A percentile compares a stretch with the other conserved stretches of the same genome.
phyloP scores from a whole-genome alignment of 352 stramenopile genomes.

The Pythium apleroticum region DNA sequence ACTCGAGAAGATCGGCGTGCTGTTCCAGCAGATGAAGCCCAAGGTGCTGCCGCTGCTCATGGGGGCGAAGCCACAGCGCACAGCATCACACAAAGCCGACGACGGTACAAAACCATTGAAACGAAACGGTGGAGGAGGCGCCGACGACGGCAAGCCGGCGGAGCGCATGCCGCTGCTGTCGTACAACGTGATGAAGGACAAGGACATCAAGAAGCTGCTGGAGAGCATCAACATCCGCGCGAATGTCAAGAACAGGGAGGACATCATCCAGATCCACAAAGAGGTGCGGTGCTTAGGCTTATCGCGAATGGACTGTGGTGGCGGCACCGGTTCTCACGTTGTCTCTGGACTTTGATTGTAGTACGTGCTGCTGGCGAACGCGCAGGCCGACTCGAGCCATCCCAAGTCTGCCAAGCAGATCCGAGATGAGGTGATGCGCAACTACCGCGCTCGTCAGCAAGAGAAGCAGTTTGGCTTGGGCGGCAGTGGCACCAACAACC shows the following conservation, averaged over 20 bases:
- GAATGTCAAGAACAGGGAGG: constrained; percentile 67
- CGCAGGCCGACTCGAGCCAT: constrained; percentile 76
- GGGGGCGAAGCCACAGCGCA: constrained; percentile 11
- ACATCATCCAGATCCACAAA: constrained; percentile 89
- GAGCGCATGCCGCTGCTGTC: constrained; percentile 75
- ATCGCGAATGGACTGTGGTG: too few relatives aligned
- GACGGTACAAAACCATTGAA: constrained; percentile 20
- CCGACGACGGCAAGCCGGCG: constrained; percentile 32
- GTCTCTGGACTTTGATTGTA: constrained; percentile 20
- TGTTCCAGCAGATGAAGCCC: constrained; percentile 73
- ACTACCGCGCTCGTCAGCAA: constrained; percentile 64
- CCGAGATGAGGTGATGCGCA: constrained; percentile 65
- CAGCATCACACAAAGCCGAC: neutral
- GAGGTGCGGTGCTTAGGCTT: constrained; percentile 58
- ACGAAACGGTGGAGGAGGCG: constrained; percentile 20
- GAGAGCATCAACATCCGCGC: constrained; percentile 64
- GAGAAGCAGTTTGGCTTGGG: constrained; percentile 41
- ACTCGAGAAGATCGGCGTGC: constrained; percentile 65
- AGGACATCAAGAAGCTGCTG: constrained; percentile 75
- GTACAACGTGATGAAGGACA: constrained; percentile 87
- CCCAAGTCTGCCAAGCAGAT: constrained; percentile 65
- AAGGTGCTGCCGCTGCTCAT: constrained; percentile 52
- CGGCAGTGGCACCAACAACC: constrained; percentile 12
- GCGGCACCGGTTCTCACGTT: constrained; percentile 13
- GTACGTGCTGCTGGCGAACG: constrained; percentile 80